Conservation (phyloP, 192 early-diverging fungal genomes). For the Backusella mclennaniae region DNA sequence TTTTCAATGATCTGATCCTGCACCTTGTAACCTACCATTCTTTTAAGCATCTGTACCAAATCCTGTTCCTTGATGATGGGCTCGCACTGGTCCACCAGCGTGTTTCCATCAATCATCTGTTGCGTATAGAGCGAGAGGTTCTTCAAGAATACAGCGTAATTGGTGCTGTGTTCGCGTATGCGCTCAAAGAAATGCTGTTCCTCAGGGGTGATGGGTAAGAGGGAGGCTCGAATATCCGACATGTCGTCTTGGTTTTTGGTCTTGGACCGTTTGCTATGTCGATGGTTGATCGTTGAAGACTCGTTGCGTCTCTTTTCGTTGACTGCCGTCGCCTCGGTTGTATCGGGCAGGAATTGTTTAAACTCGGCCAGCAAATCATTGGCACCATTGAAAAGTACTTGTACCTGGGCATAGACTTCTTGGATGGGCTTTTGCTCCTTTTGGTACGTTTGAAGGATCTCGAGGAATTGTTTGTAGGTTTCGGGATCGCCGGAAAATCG, state of each 20-base stretch:
- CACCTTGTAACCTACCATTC: slow-evolving; percentile 78
- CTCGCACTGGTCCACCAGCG: slow-evolving; percentile 80
- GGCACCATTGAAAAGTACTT: slow-evolving; percentile 80
- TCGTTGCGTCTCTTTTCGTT: background rate
- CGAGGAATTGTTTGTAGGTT: slow-evolving; percentile 95
- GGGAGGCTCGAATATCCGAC: background rate
- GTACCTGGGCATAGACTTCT: slow-evolving; percentile 96
- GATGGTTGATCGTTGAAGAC: background rate
- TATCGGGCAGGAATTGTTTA: slow-evolving; percentile 96
- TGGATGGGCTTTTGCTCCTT: slow-evolving; percentile 93
- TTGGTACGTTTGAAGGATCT: slow-evolving; percentile 97
- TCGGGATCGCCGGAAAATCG: slow-evolving; percentile 91
- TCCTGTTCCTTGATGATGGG: slow-evolving; percentile 82
- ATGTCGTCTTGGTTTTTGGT: background rate
- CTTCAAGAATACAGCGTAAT: slow-evolving; percentile 94
- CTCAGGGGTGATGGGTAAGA: slow-evolving; percentile 41
- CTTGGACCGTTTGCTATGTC: background rate
- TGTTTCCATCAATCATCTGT: slow-evolving; percentile 84
- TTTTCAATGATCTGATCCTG: slow-evolving; percentile 68
- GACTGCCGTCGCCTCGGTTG: slow-evolving; percentile 27
- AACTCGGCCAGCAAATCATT: slow-evolving; percentile 97
- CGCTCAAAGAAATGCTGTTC: slow-evolving; percentile 95
- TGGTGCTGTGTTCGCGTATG: slow-evolving; percentile 78
- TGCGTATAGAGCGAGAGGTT: slow-evolving; percentile 91
- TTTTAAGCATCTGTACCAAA: slow-evolving; percentile 92